Base-by-base conservation (phyloP, 1,284 basidiomycete genomes). In the Rhodotorula sp. region DNA sequence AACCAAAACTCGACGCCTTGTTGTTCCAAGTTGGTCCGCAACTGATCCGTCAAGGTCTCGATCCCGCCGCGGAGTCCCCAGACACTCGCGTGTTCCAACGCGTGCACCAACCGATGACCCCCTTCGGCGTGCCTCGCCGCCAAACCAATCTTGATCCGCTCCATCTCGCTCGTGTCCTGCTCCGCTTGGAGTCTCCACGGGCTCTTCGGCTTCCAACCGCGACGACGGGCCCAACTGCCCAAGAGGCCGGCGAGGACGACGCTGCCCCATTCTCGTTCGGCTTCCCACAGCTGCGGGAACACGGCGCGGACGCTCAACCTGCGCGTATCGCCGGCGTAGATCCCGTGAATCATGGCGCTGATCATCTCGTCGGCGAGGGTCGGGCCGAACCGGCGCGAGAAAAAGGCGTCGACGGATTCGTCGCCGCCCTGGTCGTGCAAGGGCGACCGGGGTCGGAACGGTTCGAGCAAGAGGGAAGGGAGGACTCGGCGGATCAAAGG, bases 261-360 rank as follows among this genome's bases (percentile, higher is more conserved):
- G 57, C 90, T 89, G 0, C 90, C 90, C 19, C 85, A 82, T 5
- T 88, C 87, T 12, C 83, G 79, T 63, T 87, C 84, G 90, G 0
- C 87, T 83, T 38, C 88, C 86, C 73, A 90, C 26, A 97, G 77
- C 5, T 84, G 83, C 0, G 90, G 89, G 78, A 97, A 91, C 1
- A 92, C 86, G 5, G 91, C 86, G 3, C 89, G 85, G 0, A 93
- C 84, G 72, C 92, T 93, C 15, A 98, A 82, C 49, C 83, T 78
- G 1, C 89, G 83, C 5, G 92, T 87, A 77, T 95, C 93, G 0
- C 92, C 88, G 1, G 93, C 93, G 79, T 97, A 97, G 70, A 99
- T 91, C 0, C 95, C 95, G 78, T 97, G 95, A 1, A 94, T 87
- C 72, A 97, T 84, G 0, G 94, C 90, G 67, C 90, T 92, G 5